Percentiles rank a stretch among this genome's conserved stretches.
These are phyloP conservation scores for Hylodesmum podocarpum DNA, from an alignment of 306 rosid species.

Conservation along the genomic window DNA sequence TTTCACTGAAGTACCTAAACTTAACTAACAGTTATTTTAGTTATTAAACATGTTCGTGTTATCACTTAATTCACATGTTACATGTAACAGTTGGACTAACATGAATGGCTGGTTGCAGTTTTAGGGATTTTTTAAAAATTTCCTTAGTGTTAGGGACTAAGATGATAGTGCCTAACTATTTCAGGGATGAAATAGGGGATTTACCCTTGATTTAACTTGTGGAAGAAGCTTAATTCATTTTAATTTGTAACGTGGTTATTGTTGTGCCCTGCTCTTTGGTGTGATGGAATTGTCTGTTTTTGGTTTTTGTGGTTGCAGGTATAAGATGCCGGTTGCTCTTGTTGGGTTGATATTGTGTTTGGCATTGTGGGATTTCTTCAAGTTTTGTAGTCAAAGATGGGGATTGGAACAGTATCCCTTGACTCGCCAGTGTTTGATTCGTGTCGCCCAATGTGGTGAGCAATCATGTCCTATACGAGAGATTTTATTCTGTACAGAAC, in stretches of 20 bases:
- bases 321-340: slow-evolving; percentile 87
- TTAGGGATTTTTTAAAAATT: too few species aligned
- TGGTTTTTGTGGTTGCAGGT: slow-evolving; percentile 49
- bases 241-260: not conserved
- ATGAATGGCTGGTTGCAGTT: too few species aligned
- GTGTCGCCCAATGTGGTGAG: slow-evolving; percentile 81
- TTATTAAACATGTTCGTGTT: too few species aligned
- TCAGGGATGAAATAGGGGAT: too few species aligned
- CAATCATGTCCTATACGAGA: not conserved
- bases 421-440: slow-evolving; percentile 59
- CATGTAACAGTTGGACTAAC: too few species aligned
- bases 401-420: slow-evolving; percentile 64
- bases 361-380: slow-evolving; percentile 84
- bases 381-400: slow-evolving; percentile 64
- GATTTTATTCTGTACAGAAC: not conserved
- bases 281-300: slow-evolving; percentile 20
- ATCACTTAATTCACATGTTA: too few species aligned
- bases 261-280: not conserved
- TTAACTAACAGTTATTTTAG: too few species aligned
- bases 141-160: too few species aligned
- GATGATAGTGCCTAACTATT: too few species aligned
- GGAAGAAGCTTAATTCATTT: not conserved
- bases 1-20: too few species aligned
- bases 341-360: slow-evolving; percentile 75
- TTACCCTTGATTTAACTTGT: not conserved